Base-by-base conservation (phyloP, 2,329 filamentous ascomycete genomes). In the Immersiporthe knoxdaviesiana region DNA sequence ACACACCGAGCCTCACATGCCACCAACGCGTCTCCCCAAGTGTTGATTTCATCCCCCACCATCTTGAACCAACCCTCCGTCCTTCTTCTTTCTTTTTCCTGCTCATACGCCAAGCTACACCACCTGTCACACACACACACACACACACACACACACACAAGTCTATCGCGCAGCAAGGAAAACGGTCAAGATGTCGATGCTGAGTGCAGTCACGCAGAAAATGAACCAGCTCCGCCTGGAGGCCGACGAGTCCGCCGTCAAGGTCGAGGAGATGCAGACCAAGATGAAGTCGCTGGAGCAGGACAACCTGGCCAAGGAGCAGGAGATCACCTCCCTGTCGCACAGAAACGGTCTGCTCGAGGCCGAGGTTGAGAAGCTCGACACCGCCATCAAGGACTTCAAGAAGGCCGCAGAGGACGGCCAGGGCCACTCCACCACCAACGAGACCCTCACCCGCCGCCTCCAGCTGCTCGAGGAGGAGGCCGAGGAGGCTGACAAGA, bases 401-500 rank as follows among this genome's bases (percentile, higher is more conserved):
- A 99, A 99, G 89, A 91, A 91, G 79, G 85, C 90, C 74, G 93
- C 92, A 78, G 92, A 92, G 79, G 92, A 95, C 82, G 92, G 92
- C 79, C 84, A 89, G 81, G 87, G 92, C 84, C 89, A 94, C 80
- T 91, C 93, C 79, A 92, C 91, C 79, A 92, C 97, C 83, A 96
- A 95, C 82, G 96, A 99, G 85, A 88, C 91, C 76, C 87, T 99
- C 75, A 91, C 93, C 85, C 89, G 96, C 83, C 93, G 93, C 85
- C 87, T 98, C 79, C 93, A 97, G 85, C 87, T 99, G 75, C 90
- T 99, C 76, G 96, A 99, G 86, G 95, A 98, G 84, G 96, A 99
- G 86, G 94, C 94, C 76, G 96, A 99, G 85, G 90, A 95, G 81
- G 93, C 94, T 75, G 96, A 98, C 84, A 96, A 94, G 90, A 97